These are phyloP conservation scores for Tulasnella sp. DNA, from an alignment of 768 basidiomycete genomes.

Conservation along the genomic window DNA sequence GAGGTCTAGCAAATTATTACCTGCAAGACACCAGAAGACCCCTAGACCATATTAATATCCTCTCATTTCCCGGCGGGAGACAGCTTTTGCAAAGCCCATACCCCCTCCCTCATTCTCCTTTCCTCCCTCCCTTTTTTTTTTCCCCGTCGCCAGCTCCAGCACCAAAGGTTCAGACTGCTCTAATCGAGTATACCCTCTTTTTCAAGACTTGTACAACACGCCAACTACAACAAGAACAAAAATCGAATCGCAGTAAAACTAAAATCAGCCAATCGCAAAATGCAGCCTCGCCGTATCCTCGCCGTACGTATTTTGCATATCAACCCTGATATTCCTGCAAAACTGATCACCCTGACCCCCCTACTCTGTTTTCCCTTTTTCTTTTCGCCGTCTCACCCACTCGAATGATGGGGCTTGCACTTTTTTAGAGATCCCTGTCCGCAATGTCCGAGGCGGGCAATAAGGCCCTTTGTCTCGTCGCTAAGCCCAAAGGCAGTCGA, in stretches of 20 bases:
- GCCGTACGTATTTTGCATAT: background rate
- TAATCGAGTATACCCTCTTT: background rate
- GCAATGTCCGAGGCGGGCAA: background rate
- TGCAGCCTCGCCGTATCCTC: conserved; percentile 3
- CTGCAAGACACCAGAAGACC: background rate
- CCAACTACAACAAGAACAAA: background rate
- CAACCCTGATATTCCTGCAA: background rate
- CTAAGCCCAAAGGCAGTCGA: background rate
- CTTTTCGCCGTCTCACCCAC: background rate
- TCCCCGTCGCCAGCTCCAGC: background rate
- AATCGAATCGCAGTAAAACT: background rate
- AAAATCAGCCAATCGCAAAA: background rate
- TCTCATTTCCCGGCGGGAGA: background rate
- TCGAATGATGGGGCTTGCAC: background rate
- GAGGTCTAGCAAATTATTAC: background rate
- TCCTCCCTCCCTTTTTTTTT: background rate
- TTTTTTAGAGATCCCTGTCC: background rate
- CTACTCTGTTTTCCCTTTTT: background rate
- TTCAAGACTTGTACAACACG: background rate
- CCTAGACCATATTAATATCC: background rate
- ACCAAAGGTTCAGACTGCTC: background rate
- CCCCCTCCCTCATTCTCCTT: background rate
- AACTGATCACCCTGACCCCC: background rate
- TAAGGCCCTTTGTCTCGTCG: background rate
- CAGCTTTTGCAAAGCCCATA: background rate